These are phyloP conservation scores for Sporormia fimetaria DNA, from an alignment of 495 filamentous ascomycete species.

Conservation along the genomic window DNA sequence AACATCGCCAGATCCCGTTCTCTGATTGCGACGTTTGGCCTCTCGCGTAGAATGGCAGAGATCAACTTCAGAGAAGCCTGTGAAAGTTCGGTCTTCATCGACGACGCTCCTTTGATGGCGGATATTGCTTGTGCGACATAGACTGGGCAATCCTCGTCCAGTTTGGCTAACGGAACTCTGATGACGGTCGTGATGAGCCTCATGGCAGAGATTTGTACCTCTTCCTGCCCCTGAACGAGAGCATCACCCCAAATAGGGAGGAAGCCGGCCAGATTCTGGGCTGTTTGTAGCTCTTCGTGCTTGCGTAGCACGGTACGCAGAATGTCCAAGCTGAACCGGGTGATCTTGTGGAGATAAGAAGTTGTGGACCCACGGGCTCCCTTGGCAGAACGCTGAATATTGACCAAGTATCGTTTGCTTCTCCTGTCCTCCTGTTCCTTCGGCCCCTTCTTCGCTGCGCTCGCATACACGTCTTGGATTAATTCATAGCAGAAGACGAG, in stretches of 20 bases:
- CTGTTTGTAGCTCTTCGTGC: slow-evolving; percentile 63
- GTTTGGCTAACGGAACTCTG: slow-evolving; percentile 63
- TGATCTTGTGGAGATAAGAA: slow-evolving; percentile 70
- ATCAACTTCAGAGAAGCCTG: slow-evolving; percentile 82
- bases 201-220: slow-evolving; percentile 75
- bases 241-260: slow-evolving; percentile 81
- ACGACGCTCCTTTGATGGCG: slow-evolving; percentile 61
- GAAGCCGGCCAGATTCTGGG: slow-evolving; percentile 69
- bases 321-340: slow-evolving; percentile 76
- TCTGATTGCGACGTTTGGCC: slow-evolving; percentile 58
- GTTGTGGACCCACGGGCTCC: slow-evolving; percentile 53
- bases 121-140: slow-evolving; percentile 78
- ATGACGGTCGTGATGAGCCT: slow-evolving; percentile 73
- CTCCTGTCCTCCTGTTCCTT: slow-evolving; percentile 43
- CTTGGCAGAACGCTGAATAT: slow-evolving; percentile 58
- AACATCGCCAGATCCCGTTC: slow-evolving; percentile 75
- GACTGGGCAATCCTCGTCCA: slow-evolving; percentile 56
- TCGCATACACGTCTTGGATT: slow-evolving; percentile 65
- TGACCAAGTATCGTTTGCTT: slow-evolving; percentile 63
- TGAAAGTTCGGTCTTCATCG: slow-evolving; percentile 65
- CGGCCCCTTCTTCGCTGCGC: slow-evolving; percentile 32
- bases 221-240: slow-evolving; percentile 69
- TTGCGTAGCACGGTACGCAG: slow-evolving; percentile 71
- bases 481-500: slow-evolving; percentile 90
- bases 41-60: slow-evolving; percentile 72